phyloP scores from a whole-genome alignment of 169 alveolate species.

The Cryptosporidium xiaoi region DNA sequence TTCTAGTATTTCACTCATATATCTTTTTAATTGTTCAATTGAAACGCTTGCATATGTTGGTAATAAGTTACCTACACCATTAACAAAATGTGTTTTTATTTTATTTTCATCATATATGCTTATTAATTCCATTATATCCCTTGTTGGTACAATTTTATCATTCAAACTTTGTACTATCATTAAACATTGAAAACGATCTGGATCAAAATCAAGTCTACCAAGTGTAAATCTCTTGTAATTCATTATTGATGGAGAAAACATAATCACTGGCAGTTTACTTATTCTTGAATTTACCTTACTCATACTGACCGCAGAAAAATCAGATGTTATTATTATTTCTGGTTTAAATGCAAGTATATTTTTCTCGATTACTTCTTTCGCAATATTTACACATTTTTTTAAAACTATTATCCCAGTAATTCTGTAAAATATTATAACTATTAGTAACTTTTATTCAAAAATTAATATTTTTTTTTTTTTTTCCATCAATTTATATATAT shows the following conservation, averaged over 20 bases:
- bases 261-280: constrained; percentile 53
- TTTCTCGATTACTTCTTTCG: constrained; percentile 57
- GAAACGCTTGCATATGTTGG: constrained; percentile 72
- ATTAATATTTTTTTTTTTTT: not conserved
- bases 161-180: constrained; percentile 61
- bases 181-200: constrained; percentile 46
- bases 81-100: constrained; percentile 54
- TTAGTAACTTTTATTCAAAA: not conserved
- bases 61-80: constrained; percentile 50
- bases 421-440: constrained; percentile 58
- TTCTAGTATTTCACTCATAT: constrained; percentile 23
- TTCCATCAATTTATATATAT: not conserved
- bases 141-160: constrained; percentile 69
- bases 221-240: constrained; percentile 35
- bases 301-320: constrained; percentile 55
- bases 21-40: constrained; percentile 13
- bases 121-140: constrained; percentile 64
- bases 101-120: constrained; percentile 24
- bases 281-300: constrained; percentile 52
- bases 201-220: constrained; percentile 36
- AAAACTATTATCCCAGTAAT: constrained; percentile 63
- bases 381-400: constrained; percentile 17
- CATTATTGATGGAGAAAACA: constrained; percentile 71
- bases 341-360: constrained; percentile 69
- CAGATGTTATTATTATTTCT: constrained; percentile 51